A percentile compares a stretch with the other conserved stretches of the same genome.
Evolutionary conservation across 208 protist genomes (phyloP).

Genomic region (Angomonas deanei): DNA sequence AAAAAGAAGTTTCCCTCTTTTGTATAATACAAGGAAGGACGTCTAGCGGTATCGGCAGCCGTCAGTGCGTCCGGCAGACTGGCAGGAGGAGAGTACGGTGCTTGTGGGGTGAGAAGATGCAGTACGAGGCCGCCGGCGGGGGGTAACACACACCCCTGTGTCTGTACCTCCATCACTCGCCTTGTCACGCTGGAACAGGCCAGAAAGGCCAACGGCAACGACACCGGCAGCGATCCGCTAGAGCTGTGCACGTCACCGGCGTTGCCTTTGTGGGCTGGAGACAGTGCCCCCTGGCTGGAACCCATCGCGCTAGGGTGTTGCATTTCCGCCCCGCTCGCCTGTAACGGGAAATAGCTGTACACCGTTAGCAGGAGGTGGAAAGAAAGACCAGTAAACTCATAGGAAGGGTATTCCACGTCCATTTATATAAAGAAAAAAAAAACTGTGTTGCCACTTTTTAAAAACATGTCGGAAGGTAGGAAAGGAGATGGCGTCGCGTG

Average conservation of each 20-base stretch:
- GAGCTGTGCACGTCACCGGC: not conserved
- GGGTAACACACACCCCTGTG: slow-evolving; percentile 34
- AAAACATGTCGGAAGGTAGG: no score
- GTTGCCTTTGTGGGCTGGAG: no score
- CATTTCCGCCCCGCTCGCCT: no score
- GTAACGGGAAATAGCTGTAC: not conserved
- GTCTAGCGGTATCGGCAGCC: not conserved
- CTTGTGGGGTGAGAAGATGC: slow-evolving; percentile 10
- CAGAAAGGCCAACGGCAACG: slow-evolving; percentile 37
- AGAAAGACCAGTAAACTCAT: not conserved
- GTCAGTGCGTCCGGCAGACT: not conserved
- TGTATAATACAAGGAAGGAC: not conserved
- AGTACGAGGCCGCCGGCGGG: slow-evolving; percentile 33
- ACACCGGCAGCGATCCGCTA: slow-evolving; percentile 1
- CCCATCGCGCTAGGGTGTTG: no score
- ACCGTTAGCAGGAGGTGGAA: not conserved
- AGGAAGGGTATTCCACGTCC: no score
- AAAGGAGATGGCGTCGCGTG: no score
- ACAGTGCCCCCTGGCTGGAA: no score
- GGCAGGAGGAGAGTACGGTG: not conserved
- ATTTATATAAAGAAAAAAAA: no score
- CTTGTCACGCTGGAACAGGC: slow-evolving; percentile 22
- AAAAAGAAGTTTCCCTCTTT: not conserved
- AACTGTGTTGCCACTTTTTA: no score
- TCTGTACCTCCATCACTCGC: slow-evolving; percentile 25